Evolutionary conservation across 2,329 filamentous ascomycete genomes (phyloP).

Genomic region (Paraphaeosphaeria sporulosa): DNA sequence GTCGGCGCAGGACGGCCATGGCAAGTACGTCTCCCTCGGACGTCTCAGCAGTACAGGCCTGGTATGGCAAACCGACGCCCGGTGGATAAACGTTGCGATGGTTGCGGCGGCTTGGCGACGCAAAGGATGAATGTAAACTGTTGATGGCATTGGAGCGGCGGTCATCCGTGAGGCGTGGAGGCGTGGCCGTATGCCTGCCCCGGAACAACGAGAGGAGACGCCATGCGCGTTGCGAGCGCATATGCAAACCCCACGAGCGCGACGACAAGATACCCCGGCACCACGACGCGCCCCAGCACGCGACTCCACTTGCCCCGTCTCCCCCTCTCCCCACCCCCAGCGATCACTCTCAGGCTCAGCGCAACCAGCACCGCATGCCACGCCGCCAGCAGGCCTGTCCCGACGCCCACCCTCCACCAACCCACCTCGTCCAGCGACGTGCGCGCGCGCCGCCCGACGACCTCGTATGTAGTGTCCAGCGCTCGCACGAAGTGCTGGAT

Average conservation of each 20-base stretch:
- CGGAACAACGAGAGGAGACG: too few relatives aligned
- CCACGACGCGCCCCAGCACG: neutral
- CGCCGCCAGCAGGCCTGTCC: conserved; percentile 15
- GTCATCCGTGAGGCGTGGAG: too few relatives aligned
- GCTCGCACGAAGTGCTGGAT: conserved; percentile 25
- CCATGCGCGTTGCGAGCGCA: neutral
- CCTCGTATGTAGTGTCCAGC: conserved; percentile 24
- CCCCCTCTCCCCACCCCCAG: neutral
- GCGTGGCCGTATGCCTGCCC: too few relatives aligned
- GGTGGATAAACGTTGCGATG: too few relatives aligned
- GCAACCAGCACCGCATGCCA: conserved; percentile 25
- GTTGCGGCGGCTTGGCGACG: too few relatives aligned
- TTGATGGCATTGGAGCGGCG: too few relatives aligned
- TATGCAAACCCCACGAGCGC: neutral
- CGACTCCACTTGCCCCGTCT: neutral
- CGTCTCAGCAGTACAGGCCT: too few relatives aligned
- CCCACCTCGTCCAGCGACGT: conserved; percentile 19
- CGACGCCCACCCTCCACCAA: conserved; percentile 14
- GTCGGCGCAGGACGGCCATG: too few relatives aligned
- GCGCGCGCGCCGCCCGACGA: conserved; percentile 24
- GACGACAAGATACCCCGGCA: conserved; percentile 3
- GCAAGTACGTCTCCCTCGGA: too few relatives aligned
- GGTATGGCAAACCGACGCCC: too few relatives aligned
- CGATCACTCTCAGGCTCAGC: neutral
- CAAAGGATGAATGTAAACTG: too few relatives aligned